phyloP scores from a whole-genome alignment of 164 flowering plant species.

The Piper betle region DNA sequence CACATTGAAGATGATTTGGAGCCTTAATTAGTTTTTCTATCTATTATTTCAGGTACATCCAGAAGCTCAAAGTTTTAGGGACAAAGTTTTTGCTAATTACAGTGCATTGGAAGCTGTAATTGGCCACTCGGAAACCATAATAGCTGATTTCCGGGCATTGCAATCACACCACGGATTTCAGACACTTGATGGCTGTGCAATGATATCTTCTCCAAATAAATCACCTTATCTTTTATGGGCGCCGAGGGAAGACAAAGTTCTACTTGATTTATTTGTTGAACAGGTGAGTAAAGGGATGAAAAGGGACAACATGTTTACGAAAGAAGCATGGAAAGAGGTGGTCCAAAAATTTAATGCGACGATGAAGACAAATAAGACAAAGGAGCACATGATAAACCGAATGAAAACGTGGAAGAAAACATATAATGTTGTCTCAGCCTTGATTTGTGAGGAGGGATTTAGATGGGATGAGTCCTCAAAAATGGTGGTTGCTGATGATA shows the following conservation, averaged over 20 bases:
- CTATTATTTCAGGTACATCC: slow-evolving; percentile 9
- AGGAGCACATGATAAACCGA: neutral
- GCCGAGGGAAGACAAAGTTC: neutral
- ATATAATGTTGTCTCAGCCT: neutral
- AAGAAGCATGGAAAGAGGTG: slow-evolving; percentile 1
- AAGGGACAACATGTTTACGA: neutral
- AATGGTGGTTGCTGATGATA: slow-evolving; percentile 1
- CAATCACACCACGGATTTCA: neutral
- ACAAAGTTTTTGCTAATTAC: slow-evolving; percentile 5
- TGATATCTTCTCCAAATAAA: neutral
- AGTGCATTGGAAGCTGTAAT: slow-evolving; percentile 4
- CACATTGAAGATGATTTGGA: neutral
- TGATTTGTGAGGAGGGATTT: neutral
- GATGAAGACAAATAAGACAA: neutral
- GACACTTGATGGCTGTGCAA: neutral
- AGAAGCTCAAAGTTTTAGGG: slow-evolving; percentile 7
- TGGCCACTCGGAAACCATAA: neutral
- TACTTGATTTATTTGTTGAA: neutral
- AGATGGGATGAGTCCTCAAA: slow-evolving; percentile 1
- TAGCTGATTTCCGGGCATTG: neutral
- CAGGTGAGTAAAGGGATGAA: neutral
- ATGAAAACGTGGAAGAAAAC: neutral
- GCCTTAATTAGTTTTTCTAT: neutral
- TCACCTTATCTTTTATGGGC: neutral
- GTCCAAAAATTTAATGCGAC: neutral